phyloP scores from a whole-genome alignment of 2,329 filamentous ascomycete species.

The Aureobasidium sp. region DNA sequence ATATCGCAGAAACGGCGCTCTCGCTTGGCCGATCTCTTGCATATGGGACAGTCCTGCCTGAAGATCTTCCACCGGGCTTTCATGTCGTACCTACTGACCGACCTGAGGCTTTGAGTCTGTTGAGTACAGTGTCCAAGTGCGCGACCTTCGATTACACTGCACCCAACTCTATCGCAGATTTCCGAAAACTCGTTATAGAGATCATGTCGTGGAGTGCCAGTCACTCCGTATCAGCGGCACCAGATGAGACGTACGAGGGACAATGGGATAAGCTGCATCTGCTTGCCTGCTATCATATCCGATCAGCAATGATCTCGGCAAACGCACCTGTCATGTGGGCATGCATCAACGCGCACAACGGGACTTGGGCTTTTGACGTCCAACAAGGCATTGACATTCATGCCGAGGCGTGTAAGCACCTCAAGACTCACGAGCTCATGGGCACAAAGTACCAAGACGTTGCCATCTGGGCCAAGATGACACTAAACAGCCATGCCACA shows the following conservation, averaged over 20 bases:
- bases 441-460: slow-evolving; percentile 21
- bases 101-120: slow-evolving; percentile 20
- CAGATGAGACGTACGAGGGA: slow-evolving; percentile 17
- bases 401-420: slow-evolving; percentile 19
- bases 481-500: slow-evolving; percentile 17
- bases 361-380: slow-evolving; percentile 13
- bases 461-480: slow-evolving; percentile 21
- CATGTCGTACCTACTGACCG: slow-evolving; percentile 15
- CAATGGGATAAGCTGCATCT: slow-evolving; percentile 19
- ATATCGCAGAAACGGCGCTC: background rate
- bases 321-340: slow-evolving; percentile 15
- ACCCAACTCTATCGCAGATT: background rate
- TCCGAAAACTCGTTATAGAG: slow-evolving; percentile 19
- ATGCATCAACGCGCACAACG: slow-evolving; percentile 10
- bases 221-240: slow-evolving; percentile 15
- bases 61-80: slow-evolving; percentile 17
- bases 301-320: slow-evolving; percentile 20
- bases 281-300: slow-evolving; percentile 20
- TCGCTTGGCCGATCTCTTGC: background rate
- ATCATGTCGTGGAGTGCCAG: slow-evolving; percentile 21
- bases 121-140: slow-evolving; percentile 15
- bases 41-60: slow-evolving; percentile 1
- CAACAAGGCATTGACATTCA: slow-evolving; percentile 19
- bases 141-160: slow-evolving; percentile 7
- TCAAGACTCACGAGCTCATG: slow-evolving; percentile 18